phyloP scores from a whole-genome alignment of 805 yeast species.

The Starmera amethionina region DNA sequence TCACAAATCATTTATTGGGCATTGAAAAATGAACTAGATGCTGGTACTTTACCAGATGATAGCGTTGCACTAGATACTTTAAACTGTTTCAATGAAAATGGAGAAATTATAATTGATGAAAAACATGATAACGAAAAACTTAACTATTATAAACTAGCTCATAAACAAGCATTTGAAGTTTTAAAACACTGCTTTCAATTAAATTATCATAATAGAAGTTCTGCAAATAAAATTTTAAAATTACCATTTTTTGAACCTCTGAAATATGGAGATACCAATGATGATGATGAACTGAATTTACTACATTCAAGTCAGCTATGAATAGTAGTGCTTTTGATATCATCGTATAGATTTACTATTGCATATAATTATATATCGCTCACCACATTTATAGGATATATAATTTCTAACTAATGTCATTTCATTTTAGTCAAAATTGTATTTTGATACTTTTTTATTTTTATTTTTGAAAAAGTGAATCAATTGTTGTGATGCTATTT shows the following conservation, averaged over 20 bases:
- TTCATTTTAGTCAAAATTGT: no score
- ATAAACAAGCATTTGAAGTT: conserved; percentile 15
- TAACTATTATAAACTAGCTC: conserved; percentile 6
- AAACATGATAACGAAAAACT: conserved; percentile 2
- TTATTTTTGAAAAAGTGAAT: no score
- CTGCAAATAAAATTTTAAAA: conserved; percentile 67
- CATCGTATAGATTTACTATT: no score
- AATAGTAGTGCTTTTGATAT: no score
- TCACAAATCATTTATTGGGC: conserved; percentile 34
- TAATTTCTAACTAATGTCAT: no score
- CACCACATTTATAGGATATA: no score
- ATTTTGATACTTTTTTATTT: no score
- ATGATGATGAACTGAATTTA: conserved; percentile 5
- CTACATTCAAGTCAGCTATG: no score
- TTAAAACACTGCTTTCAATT: conserved; percentile 50
- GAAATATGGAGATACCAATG: conserved; percentile 3
- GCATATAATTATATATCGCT: no score
- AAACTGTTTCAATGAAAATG: conserved; percentile 20
- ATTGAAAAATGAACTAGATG: conserved; percentile 36
- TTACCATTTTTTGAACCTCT: conserved; percentile 13
- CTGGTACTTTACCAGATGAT: conserved; percentile 57
- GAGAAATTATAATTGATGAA: conserved; percentile 1
- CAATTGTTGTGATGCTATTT: no score
- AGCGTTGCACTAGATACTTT: conserved; percentile 64
- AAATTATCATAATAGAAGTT: conserved; percentile 68